Percentiles rank a stretch among this genome's conserved stretches.
These are phyloP conservation scores for Eucalyptus rudis DNA, from an alignment of 345 rosid species.

Conservation along the genomic window DNA sequence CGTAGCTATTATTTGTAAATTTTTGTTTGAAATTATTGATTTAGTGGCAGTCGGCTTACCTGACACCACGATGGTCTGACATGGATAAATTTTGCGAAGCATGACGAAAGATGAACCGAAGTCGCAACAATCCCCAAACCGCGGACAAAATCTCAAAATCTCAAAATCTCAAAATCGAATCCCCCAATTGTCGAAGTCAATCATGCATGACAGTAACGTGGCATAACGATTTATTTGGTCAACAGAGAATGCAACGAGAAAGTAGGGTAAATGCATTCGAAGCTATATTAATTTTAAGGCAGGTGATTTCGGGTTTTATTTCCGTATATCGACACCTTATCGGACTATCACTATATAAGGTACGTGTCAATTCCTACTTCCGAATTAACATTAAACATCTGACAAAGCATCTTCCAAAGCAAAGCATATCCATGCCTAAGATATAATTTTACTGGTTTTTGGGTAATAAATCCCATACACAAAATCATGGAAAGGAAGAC, in stretches of 20 bases:
- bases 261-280: not conserved
- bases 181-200: not conserved
- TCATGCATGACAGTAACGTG: not conserved
- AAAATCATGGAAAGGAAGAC: not conserved
- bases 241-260: not conserved
- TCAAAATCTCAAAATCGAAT: not conserved
- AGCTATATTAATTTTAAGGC: not conserved
- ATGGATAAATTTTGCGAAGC: not conserved
- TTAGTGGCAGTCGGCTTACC: accelerated
- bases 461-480: not conserved
- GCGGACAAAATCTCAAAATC: not conserved
- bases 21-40: not conserved
- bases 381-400: not conserved
- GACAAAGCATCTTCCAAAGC: not conserved
- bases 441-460: not conserved
- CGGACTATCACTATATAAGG: not conserved
- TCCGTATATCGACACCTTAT: not conserved
- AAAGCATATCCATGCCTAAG: not conserved
- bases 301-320: not conserved
- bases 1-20: accelerated
- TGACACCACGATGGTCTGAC: accelerated
- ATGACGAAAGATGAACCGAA: not conserved
- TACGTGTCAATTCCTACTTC: not conserved
- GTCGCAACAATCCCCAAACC: not conserved
- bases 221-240: not conserved